Base-by-base conservation (phyloP, 2,329 filamentous ascomycete species). In the Penicillium occitanis region DNA sequence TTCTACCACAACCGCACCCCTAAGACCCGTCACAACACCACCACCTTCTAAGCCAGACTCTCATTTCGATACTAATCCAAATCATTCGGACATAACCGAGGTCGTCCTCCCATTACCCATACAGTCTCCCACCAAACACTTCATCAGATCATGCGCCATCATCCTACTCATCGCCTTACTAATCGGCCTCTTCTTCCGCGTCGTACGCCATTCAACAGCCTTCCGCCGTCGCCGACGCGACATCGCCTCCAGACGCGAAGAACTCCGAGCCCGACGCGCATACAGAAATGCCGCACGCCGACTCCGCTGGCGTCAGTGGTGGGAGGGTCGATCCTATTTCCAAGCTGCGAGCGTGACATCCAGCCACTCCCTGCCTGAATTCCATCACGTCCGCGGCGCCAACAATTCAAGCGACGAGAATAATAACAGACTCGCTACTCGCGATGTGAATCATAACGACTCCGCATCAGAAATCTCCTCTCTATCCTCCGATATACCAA, bases 261-360 rank as follows among this genome's bases (percentile, higher is more conserved):
- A 87, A 73, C 80, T 85, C 61, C 77, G 80, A 35, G 83, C 81
- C 33, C 82, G 78, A 11, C 78, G 81, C 13, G 79, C 82, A 7
- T 88, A 87, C 70, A 81, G 81, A 51, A 79, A 81, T 37, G 84
- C 85, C 35, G 85, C 85, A 22, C 80, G 83, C 25, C 76, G 81
- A 35, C 83, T 85, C 57, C 78, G 80, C 48, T 82, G 83, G 78
- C 77, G 79, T 40, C 79, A 81, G 61, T 85, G 82, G 78, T 86
- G 84, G 83, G 74, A 74, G 44, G 72, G 74, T 2, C 72, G 77
- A 48, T 72, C 73, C 60, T 74, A 75, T 64, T 76, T 63, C 65
- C 71, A 70, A 60, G 76, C 72, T 48, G 73, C 75, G 37, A 70
- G 70, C 28, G 78, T 83, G 67, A 82, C 40, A n/a, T 61, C 63